Conservation (phyloP, 345 rosid genomes). For the Hypericum perforatum region DNA sequence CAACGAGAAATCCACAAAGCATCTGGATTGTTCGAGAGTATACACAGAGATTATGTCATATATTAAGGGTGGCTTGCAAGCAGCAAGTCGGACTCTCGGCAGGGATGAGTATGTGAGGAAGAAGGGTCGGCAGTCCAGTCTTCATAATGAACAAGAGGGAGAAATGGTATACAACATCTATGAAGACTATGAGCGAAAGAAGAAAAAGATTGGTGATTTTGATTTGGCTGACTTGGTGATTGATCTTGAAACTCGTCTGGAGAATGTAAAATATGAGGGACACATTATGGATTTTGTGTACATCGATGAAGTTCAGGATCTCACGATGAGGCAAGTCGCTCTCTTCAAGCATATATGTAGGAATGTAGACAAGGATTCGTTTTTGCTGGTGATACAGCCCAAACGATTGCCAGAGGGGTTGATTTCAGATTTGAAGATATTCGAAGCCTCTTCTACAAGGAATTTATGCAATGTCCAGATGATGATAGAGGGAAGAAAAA, state of each 20-base stretch:
- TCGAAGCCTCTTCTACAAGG: no score
- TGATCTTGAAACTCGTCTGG: slow-evolving; percentile 40
- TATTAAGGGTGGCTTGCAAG: slow-evolving; percentile 36
- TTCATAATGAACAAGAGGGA: slow-evolving; percentile 17
- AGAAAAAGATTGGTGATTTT: slow-evolving; percentile 30
- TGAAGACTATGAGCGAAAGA: slow-evolving; percentile 38
- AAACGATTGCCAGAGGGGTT: no score
- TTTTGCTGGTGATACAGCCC: no score
- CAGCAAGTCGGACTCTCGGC: slow-evolving; percentile 25
- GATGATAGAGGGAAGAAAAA: no score
- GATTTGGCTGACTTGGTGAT: slow-evolving; percentile 52
- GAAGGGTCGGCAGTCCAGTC: slow-evolving; percentile 27
- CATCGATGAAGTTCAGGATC: no score
- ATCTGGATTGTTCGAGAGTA: neutral
- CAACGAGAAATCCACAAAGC: neutral
- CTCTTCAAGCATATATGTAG: no score
- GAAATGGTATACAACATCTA: slow-evolving; percentile 31
- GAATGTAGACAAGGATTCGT: no score
- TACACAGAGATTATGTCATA: slow-evolving; percentile 3
- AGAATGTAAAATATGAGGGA: neutral
- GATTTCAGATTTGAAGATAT: no score
- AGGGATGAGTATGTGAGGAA: slow-evolving; percentile 26
- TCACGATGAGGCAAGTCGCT: no score
- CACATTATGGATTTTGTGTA: no score
- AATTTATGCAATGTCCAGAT: no score